phyloP scores from a whole-genome alignment of 371 early-diverging fungal genomes.

The Actinomucor elegans region DNA sequence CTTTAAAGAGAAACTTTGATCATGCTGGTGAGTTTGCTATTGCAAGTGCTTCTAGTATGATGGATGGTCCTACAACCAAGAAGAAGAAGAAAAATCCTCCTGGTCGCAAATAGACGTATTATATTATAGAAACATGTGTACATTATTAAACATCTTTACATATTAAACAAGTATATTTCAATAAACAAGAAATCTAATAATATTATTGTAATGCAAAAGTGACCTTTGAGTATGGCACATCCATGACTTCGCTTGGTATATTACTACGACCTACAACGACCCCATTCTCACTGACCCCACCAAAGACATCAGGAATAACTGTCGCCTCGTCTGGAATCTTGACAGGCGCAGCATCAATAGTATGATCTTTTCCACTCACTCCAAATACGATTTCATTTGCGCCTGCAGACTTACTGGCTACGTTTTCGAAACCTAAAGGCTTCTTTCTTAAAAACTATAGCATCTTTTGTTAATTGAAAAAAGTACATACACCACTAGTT shows the following conservation, averaged over 20 bases:
- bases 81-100: slow-evolving; percentile 28
- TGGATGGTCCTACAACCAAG: slow-evolving; percentile 40
- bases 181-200: too few species aligned
- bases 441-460: slow-evolving; percentile 32
- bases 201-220: too few species aligned
- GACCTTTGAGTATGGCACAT: slow-evolving; percentile 42
- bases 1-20: slow-evolving; percentile 36
- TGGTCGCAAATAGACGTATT: neutral
- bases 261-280: slow-evolving; percentile 45
- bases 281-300: slow-evolving; percentile 60
- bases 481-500: neutral
- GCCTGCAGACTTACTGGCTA: slow-evolving; percentile 20
- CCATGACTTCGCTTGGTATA: slow-evolving; percentile 33
- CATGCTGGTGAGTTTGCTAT: slow-evolving; percentile 49
- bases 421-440: neutral
- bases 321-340: slow-evolving; percentile 10
- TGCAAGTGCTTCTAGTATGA: slow-evolving; percentile 21
- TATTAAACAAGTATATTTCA: too few species aligned
- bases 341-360: slow-evolving; percentile 33
- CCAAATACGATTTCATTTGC: slow-evolving; percentile 23
- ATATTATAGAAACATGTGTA: too few species aligned
- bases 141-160: neutral
- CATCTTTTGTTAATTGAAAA: neutral
- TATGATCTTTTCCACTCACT: slow-evolving; percentile 35
- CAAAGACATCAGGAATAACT: slow-evolving; percentile 34